These are phyloP conservation scores for Aphanomyces astaci DNA, from an alignment of 352 stramenopile genomes.

Conservation along the genomic window DNA sequence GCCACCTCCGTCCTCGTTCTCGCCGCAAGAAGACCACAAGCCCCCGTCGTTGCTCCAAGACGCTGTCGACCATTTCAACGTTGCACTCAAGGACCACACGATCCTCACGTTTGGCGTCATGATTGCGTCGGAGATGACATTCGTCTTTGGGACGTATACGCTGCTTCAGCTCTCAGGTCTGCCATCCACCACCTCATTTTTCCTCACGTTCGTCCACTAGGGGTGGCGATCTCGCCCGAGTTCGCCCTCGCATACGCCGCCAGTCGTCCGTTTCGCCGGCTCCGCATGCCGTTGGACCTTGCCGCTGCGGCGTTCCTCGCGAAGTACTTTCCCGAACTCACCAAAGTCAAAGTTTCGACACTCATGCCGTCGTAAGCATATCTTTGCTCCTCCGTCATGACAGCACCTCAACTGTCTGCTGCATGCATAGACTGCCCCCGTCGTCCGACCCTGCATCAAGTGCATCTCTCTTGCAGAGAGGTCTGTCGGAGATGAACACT, in stretches of 20 bases:
- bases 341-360: slow-evolving; percentile 53
- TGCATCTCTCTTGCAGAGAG: slow-evolving; percentile 43
- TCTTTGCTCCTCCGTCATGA: neutral
- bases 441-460: slow-evolving; percentile 13
- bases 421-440: slow-evolving; percentile 16
- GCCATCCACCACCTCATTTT: neutral
- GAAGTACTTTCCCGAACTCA: slow-evolving; percentile 65
- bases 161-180: slow-evolving; percentile 52
- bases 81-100: slow-evolving; percentile 62
- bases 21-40: neutral
- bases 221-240: slow-evolving; percentile 70
- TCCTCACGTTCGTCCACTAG: slow-evolving; percentile 19
- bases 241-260: slow-evolving; percentile 79
- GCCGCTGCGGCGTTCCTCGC: slow-evolving; percentile 53
- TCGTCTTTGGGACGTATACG: slow-evolving; percentile 72
- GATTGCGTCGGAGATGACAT: slow-evolving; percentile 71
- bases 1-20: slow-evolving; percentile 15
- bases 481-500: slow-evolving; percentile 58
- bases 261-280: slow-evolving; percentile 70
- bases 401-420: too few relatives aligned
- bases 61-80: slow-evolving; percentile 67
- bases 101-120: slow-evolving; percentile 67
- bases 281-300: slow-evolving; percentile 72
- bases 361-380: slow-evolving; percentile 45
- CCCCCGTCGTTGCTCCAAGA: slow-evolving; percentile 38